These are phyloP conservation scores for Sporothrix protearum DNA, from an alignment of 2,329 filamentous ascomycete genomes.

Conservation along the genomic window DNA sequence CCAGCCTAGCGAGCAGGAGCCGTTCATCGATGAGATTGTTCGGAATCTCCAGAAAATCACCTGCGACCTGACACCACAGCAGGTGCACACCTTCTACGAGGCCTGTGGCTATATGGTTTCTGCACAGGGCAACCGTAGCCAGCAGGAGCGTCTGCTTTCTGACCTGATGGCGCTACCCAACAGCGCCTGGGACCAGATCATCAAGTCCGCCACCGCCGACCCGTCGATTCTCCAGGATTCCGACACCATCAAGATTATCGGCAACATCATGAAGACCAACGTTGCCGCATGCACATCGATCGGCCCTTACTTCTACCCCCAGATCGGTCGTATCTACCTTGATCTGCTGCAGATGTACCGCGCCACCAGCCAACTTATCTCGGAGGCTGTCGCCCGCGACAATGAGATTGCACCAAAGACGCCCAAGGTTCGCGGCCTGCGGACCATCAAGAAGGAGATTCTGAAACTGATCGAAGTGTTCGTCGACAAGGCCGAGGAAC, in stretches of 20 bases:
- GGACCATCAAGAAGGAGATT: slow-evolving; percentile 99
- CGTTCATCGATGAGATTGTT: slow-evolving; percentile 98
- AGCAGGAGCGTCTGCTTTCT: slow-evolving; percentile 84
- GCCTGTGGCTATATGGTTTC: slow-evolving; percentile 99
- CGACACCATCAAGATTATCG: slow-evolving; percentile 96
- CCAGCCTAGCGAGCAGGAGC: slow-evolving; percentile 88
- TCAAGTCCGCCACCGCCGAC: slow-evolving; percentile 78
- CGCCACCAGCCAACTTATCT: slow-evolving; percentile 93
- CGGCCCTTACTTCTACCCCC: slow-evolving; percentile 94
- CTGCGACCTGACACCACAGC: slow-evolving; percentile 88
- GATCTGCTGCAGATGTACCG: slow-evolving; percentile 99
- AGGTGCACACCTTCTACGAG: slow-evolving; percentile 98
- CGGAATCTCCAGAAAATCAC: slow-evolving; percentile 94
- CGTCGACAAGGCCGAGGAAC: slow-evolving; percentile 94
- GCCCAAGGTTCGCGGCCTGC: slow-evolving; percentile 88
- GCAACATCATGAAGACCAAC: slow-evolving; percentile 99
- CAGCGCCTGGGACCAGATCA: slow-evolving; percentile 91
- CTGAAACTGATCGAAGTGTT: slow-evolving; percentile 97
- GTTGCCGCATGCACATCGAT: slow-evolving; percentile 97
- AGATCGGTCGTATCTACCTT: slow-evolving; percentile 94
- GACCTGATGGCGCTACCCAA: slow-evolving; percentile 95
- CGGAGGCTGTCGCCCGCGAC: slow-evolving; percentile 81
- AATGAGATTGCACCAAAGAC: slow-evolving; percentile 97
- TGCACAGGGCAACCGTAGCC: slow-evolving; percentile 89
- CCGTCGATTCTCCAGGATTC: slow-evolving; percentile 83